Base-by-base conservation (phyloP, 2,329 filamentous ascomycete genomes). In the Trichoderma hamatum region DNA sequence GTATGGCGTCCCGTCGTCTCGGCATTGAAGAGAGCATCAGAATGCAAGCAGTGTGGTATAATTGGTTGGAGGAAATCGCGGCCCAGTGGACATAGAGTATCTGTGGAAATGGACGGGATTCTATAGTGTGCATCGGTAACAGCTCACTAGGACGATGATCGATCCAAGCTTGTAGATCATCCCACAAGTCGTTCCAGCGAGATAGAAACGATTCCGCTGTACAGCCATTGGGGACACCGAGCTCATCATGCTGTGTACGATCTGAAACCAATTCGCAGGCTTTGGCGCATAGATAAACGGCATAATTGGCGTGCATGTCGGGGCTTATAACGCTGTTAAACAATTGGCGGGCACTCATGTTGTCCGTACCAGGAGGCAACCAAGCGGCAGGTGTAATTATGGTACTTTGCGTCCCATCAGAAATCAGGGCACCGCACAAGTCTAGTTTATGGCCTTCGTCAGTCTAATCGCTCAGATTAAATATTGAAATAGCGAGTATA, bases 221-320 rank as follows among this genome's bases (percentile, higher is more conserved):
- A 67, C 82, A 84, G 4, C 81, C 81, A 70, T 84, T 84, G 9
- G 78, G 74, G 67, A 83, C 79, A 6, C 81, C 82, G 1, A 86
- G 77, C 71, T 86, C 84, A 3, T 81, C 72, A 70, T 80, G 84
- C 39, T 82, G 82, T 3, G 84, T 85, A 21, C 82, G 82, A 64
- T 83, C 80, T 10, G 83, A 81, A 14, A 86, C 77, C 3, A 88
- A 80, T 71, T 86, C 82, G 69, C 83, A 85, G 2, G 82, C 82
- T 68, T 81, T 82, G 4, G 86, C 83, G 62, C 82, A 84, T 1
- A 89, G 80, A 71, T 85, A 89, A 2, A 89, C 86, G 9, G 86
- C 82, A 71, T 86, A 86, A 72, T 89, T 89, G 36, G 87, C 87
- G 70, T 87, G 83, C 81, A 85, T 86, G 71, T 89, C 87, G 5